Evolutionary conservation across 1,139 yeast genomes (phyloP).

Genomic region (Kodamaea alishanica): DNA sequence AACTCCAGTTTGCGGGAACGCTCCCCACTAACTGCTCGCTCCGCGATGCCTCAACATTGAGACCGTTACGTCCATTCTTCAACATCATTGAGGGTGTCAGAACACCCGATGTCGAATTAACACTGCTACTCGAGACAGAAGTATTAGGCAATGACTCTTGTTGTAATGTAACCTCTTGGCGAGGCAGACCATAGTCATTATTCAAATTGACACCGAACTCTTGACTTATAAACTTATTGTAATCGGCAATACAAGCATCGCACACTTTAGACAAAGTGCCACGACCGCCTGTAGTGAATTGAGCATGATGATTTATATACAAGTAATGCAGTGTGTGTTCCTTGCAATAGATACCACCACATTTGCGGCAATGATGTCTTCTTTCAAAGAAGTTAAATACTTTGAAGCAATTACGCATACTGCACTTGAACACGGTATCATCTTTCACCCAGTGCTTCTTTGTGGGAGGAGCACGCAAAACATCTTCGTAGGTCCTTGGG

Average conservation of each 20-base stretch:
- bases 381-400: conserved; percentile 74
- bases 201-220: conserved; percentile 31
- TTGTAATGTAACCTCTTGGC: too few species aligned
- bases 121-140: too few species aligned
- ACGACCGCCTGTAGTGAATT: conserved; percentile 70
- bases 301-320: conserved; percentile 65
- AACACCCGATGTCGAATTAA: too few species aligned
- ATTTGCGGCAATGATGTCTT: conserved; percentile 89
- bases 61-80: conserved; percentile 2
- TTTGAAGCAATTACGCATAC: conserved; percentile 54
- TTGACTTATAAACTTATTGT: conserved; percentile 47
- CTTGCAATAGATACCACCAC: conserved; percentile 89
- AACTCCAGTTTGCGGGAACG: conserved; percentile 76
- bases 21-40: conserved; percentile 44
- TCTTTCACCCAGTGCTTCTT: conserved; percentile 80
- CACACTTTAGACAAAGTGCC: conserved; percentile 80
- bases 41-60: conserved; percentile 6
- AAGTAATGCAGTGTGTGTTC: conserved; percentile 55
- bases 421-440: conserved; percentile 57
- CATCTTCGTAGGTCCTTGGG: conserved; percentile 26
- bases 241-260: conserved; percentile 66
- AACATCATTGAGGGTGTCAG: not conserved
- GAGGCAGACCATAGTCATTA: not conserved
- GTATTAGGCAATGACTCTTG: too few species aligned
- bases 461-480: conserved; percentile 49